phyloP scores from a whole-genome alignment of 441 rosid genomes.

The Mallotus japonicus region DNA sequence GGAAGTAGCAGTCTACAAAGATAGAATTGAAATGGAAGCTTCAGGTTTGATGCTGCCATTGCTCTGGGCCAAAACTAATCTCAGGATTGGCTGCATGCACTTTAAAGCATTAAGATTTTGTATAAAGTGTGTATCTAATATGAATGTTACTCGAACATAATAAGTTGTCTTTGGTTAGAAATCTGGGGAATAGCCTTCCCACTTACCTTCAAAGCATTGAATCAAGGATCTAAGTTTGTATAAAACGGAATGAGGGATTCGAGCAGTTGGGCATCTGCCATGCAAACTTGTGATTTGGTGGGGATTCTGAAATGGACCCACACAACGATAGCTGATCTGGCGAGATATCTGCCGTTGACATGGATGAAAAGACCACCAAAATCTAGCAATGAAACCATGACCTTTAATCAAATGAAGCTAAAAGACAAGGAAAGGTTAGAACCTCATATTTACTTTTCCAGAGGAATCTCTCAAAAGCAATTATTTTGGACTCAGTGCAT shows the following conservation, averaged over 20 bases:
- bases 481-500: conserved; percentile 6
- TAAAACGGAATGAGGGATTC: not conserved
- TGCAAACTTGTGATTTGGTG: not conserved
- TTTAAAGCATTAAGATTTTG: not conserved
- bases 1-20: not conserved
- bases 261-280: not conserved
- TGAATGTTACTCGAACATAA: not conserved
- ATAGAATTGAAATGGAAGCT: not conserved
- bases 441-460: conserved; percentile 38
- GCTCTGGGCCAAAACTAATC: not conserved
- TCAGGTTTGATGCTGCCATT: not conserved
- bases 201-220: not conserved
- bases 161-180: not conserved
- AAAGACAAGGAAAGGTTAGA: conserved; percentile 15
- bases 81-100: not conserved
- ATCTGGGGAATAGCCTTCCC: not conserved
- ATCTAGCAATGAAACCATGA: conserved; percentile 23
- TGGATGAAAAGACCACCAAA: conserved; percentile 21
- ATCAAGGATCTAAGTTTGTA: not conserved
- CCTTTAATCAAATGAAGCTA: conserved; percentile 24
- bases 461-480: conserved; percentile 24
- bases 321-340: conserved; percentile 17
- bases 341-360: conserved; percentile 20
- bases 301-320: conserved; percentile 7
- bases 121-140: not conserved